A percentile compares a stretch with the other conserved stretches of the same genome.
phyloP scores from a whole-genome alignment of 352 stramenopile genomes.

The Pythium periplocum region DNA sequence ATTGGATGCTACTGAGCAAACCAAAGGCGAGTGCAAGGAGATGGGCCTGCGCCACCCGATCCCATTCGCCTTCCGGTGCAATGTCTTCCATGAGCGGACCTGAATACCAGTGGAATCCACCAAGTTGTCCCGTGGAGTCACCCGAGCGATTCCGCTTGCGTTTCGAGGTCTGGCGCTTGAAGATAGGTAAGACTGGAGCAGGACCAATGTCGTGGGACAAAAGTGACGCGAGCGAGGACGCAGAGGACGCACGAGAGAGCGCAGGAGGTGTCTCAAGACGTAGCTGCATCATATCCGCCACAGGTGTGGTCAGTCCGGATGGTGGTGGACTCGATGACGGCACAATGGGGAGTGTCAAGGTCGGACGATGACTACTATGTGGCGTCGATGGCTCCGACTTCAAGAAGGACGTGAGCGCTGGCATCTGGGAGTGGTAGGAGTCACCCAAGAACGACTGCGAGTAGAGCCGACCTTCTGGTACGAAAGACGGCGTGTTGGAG shows the following conservation, averaged over 20 bases:
- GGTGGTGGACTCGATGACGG: constrained; percentile 2
- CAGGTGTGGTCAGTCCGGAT: constrained; percentile 42
- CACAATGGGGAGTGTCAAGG: constrained; percentile 4
- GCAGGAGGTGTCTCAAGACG: constrained; percentile 40
- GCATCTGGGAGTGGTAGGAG: background rate
- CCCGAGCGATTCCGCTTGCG: constrained; percentile 70
- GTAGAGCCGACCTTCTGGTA: background rate
- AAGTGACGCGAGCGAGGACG: constrained; percentile 20
- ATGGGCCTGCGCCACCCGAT: constrained; percentile 15
- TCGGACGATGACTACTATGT: background rate
- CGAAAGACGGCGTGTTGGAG: constrained; percentile 31
- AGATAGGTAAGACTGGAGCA: background rate
- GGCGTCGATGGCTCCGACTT: constrained; percentile 7
- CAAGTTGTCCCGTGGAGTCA: constrained; percentile 45
- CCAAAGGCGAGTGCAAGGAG: constrained; percentile 5
- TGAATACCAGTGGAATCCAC: constrained; percentile 41
- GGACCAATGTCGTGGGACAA: background rate
- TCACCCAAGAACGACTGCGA: constrained; percentile 11
- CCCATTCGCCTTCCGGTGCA: constrained; percentile 22
- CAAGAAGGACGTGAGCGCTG: constrained; percentile 1
- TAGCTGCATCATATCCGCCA: constrained; percentile 73
- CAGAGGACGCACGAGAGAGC: constrained; percentile 15
- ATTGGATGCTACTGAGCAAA: constrained; percentile 3
- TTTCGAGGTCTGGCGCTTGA: constrained; percentile 21
- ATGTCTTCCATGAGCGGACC: constrained; percentile 38